A percentile compares a stretch with the other conserved stretches of the same genome.
Evolutionary conservation across 495 filamentous ascomycete species (phyloP).

Genomic region (Hypomontagnella submonticulosa): DNA sequence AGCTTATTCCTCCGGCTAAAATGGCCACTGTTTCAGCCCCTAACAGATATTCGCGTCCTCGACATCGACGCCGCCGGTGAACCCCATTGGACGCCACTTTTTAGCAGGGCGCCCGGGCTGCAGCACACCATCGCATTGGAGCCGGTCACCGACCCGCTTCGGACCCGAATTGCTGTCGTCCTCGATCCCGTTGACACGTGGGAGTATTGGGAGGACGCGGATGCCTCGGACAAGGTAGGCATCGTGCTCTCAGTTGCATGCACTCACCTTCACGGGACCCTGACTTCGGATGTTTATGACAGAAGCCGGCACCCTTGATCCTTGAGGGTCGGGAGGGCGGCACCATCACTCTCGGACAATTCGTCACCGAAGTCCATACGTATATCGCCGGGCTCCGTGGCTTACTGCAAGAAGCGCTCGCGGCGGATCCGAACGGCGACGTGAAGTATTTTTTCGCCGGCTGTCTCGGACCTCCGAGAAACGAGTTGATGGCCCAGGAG

Average conservation of each 20-base stretch:
- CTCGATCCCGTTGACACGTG: not conserved
- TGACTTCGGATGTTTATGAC: not conserved
- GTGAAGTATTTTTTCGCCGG: not conserved
- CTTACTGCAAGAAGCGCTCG: not conserved
- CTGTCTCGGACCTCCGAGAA: not conserved
- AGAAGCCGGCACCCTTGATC: not conserved
- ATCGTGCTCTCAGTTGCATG: too few relatives aligned
- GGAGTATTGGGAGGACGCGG: not conserved
- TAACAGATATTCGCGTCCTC: not conserved
- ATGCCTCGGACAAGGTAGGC: not conserved
- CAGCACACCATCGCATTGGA: not conserved
- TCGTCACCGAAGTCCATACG: not conserved
- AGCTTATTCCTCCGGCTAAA: not conserved
- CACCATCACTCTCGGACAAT: not conserved
- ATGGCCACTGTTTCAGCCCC: not conserved
- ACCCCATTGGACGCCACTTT: not conserved
- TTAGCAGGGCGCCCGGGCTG: not conserved
- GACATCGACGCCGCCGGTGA: not conserved
- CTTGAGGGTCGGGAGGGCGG: not conserved
- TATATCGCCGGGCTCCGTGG: not conserved
- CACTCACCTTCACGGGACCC: not conserved
- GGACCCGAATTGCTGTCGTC: not conserved
- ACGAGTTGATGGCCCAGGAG: not conserved
- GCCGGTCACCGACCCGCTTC: not conserved
- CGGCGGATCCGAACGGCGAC: not conserved